phyloP scores from a whole-genome alignment of 176 grass and related monocot species.

The Thalia dealbata region DNA sequence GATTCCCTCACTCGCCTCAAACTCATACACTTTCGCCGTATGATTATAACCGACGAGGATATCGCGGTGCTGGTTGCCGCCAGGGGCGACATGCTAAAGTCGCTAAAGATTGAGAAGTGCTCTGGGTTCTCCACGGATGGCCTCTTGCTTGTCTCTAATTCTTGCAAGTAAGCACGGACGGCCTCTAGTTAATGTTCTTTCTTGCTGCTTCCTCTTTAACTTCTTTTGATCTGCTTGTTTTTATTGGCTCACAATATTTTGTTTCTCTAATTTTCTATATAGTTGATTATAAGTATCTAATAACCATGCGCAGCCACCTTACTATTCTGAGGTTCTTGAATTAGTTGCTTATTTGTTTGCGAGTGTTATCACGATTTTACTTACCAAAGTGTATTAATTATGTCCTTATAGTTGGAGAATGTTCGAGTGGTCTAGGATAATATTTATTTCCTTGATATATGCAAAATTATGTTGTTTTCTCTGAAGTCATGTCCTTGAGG shows the following conservation, averaged over 20 bases:
- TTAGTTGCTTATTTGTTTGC: not conserved
- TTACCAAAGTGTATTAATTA: not conserved
- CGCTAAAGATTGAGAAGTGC: slow-evolving; percentile 17
- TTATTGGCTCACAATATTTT: not conserved
- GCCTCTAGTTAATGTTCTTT: not conserved
- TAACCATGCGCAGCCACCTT: not conserved
- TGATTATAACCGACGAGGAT: slow-evolving; percentile 5
- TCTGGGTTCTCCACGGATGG: slow-evolving; percentile 16
- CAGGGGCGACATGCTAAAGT: slow-evolving; percentile 11
- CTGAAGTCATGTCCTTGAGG: not conserved
- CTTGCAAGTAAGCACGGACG: slow-evolving; percentile 10
- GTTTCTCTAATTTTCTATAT: not conserved
- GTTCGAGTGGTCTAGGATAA: not conserved
- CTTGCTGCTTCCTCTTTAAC: not conserved
- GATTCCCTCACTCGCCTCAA: not conserved
- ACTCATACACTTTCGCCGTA: slow-evolving; percentile 16
- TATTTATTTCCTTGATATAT: not conserved
- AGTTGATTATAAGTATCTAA: not conserved
- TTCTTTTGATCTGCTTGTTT: not conserved
- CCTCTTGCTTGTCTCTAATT: not conserved
- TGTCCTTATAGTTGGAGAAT: not conserved
- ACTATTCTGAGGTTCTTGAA: not conserved
- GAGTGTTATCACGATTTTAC: no score
- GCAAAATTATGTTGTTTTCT: not conserved
- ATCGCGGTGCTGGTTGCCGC: slow-evolving; percentile 12